Conservation (phyloP, 1,284 basidiomycete genomes). For the Malassezia caprae region DNA sequence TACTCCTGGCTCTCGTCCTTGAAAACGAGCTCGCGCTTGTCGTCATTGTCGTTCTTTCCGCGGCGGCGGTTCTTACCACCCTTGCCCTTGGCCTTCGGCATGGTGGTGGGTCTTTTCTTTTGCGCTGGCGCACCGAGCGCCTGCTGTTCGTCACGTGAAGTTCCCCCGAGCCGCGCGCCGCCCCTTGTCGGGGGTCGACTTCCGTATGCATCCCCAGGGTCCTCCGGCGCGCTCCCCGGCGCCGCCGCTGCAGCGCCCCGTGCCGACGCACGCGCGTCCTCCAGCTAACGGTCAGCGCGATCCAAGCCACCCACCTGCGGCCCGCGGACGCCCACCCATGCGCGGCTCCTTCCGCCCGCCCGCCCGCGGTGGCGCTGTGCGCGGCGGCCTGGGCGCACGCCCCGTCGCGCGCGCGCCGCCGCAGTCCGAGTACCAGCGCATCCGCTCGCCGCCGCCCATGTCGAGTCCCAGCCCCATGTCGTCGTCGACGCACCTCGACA, state of each 20-base stretch:
- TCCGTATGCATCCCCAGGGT: constrained; percentile 25
- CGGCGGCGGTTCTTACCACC: constrained; percentile 98
- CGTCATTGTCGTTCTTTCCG: constrained; percentile 98
- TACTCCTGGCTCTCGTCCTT: constrained; percentile 99
- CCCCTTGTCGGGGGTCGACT: not conserved
- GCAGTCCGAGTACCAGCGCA: constrained; percentile 8
- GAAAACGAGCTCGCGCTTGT: constrained; percentile 97
- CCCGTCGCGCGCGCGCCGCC: not conserved
- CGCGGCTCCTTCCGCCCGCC: constrained; percentile 5
- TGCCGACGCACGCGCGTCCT: constrained; percentile 39
- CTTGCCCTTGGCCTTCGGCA: constrained; percentile 53
- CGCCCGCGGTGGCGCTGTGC: constrained; percentile 1
- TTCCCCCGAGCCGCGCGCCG: not conserved
- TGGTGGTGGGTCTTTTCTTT: not conserved
- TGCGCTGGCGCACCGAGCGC: not conserved
- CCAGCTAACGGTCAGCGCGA: constrained; percentile 3
- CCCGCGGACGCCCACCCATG: constrained; percentile 20
- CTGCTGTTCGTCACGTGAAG: not conserved
- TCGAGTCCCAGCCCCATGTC: not conserved
- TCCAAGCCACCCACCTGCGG: not conserved
- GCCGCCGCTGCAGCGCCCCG: constrained; percentile 44
- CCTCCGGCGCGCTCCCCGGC: constrained; percentile 23
- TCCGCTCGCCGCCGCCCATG: constrained; percentile 11
- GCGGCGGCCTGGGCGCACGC: not conserved
- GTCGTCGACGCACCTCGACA: not conserved